Conservation (phyloP, 2,329 filamentous ascomycete genomes). For the Neoscytalidium dimidiatum region DNA sequence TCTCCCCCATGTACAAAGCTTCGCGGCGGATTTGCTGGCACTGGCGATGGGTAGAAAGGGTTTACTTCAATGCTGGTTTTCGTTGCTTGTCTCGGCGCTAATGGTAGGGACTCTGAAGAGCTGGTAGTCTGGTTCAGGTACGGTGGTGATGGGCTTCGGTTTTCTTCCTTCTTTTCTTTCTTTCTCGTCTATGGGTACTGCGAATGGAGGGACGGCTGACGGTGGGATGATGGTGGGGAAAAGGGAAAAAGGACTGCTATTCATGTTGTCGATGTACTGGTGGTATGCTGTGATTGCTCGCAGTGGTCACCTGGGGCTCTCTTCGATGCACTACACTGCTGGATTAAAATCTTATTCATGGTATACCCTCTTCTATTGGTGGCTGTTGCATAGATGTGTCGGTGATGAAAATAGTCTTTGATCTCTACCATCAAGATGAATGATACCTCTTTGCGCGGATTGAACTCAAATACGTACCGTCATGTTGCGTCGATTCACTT, state of each 20-base stretch:
- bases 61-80: not conserved
- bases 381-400: not conserved
- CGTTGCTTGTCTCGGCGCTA: conserved; percentile 4
- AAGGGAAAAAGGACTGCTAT: conserved; percentile 1
- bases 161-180: not conserved
- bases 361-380: not conserved
- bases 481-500: no score
- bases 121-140: not conserved
- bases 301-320: not conserved
- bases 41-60: conserved; percentile 9
- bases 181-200: not conserved
- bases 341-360: not conserved
- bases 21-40: not conserved
- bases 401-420: not conserved
- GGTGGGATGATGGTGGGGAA: not conserved
- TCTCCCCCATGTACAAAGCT: conserved; percentile 1
- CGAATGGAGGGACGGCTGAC: not conserved
- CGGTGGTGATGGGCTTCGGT: not conserved
- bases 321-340: not conserved
- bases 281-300: not conserved
- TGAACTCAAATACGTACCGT: no score
- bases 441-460: not conserved
- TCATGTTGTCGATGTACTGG: conserved; percentile 5
- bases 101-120: not conserved
- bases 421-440: not conserved